Evolutionary conservation across 2,329 filamentous ascomycete genomes (phyloP).

Genomic region (Chaetomiaceae sp.): DNA sequence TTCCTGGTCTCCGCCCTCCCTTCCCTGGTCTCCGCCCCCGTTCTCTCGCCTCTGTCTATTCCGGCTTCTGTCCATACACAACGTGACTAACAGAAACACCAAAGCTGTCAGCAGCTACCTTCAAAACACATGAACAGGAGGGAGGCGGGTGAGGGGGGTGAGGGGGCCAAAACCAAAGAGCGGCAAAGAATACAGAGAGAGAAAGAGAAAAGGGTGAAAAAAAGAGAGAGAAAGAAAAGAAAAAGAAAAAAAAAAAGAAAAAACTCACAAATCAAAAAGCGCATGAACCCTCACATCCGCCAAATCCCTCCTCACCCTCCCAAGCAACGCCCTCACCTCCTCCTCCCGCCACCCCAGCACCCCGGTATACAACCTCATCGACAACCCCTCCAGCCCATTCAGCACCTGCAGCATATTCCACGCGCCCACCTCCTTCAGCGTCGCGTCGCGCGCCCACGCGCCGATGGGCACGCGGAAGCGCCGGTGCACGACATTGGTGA

Average conservation of each 20-base stretch:
- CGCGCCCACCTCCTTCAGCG: constrained; percentile 24
- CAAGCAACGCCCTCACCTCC: constrained; percentile 25
- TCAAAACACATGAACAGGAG: too few species aligned
- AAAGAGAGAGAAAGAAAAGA: not conserved
- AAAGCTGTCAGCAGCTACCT: too few species aligned
- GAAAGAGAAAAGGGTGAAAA: not conserved
- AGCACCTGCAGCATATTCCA: constrained; percentile 22
- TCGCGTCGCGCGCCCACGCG: constrained; percentile 30
- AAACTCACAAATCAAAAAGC: constrained; percentile 22
- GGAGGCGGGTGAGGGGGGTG: too few species aligned
- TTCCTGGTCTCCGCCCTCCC: not conserved
- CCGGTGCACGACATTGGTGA: constrained; percentile 11
- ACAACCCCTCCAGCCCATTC: constrained; percentile 26
- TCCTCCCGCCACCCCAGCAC: constrained; percentile 26
- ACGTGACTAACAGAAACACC: not conserved
- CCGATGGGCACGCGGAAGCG: constrained; percentile 21
- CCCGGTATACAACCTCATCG: constrained; percentile 27
- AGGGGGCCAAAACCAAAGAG: too few species aligned
- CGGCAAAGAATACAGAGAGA: too few species aligned
- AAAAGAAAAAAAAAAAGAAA: not conserved
- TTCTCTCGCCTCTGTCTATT: too few species aligned
- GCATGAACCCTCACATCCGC: constrained; percentile 26
- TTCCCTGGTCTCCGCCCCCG: not conserved
- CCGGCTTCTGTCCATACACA: constrained; percentile 6
- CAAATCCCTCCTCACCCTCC: constrained; percentile 26